These are phyloP conservation scores for Coemansia sp. DNA, from an alignment of 192 early-diverging fungal genomes.

Conservation along the genomic window DNA sequence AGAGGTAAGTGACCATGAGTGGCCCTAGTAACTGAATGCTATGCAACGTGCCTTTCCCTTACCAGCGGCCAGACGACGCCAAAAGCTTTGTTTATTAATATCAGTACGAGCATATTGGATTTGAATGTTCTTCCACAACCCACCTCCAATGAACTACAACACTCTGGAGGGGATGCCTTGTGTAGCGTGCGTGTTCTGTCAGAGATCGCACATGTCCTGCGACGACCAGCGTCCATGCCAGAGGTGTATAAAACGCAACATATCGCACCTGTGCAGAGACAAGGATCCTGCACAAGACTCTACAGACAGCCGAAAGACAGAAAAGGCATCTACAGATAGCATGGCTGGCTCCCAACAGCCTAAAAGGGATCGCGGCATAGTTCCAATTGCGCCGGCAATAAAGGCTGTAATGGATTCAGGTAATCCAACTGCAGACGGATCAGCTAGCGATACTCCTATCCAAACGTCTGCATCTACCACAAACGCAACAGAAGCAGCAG, in stretches of 20 bases:
- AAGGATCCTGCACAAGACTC: slow-evolving; percentile 56
- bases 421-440: background rate
- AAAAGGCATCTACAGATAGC: background rate
- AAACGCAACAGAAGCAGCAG: background rate
- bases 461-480: background rate
- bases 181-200: slow-evolving; percentile 91
- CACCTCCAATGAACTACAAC: background rate
- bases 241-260: slow-evolving; percentile 92
- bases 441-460: background rate
- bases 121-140: background rate
- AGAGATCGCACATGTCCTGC: slow-evolving; percentile 96
- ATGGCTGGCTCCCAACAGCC: background rate
- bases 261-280: slow-evolving; percentile 91
- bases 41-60: too few relatives aligned
- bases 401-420: background rate
- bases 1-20: too few relatives aligned
- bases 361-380: slow-evolving; percentile 2
- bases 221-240: slow-evolving; percentile 90
- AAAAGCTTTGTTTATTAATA: background rate
- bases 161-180: too few relatives aligned
- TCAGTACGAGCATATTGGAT: background rate
- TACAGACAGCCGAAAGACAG: slow-evolving; percentile 7
- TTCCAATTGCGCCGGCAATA: slow-evolving; percentile 15
- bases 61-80: background rate
- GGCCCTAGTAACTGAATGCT: too few relatives aligned